A percentile compares a stretch with the other conserved stretches of the same genome.
Evolutionary conservation across 2,329 filamentous ascomycete genomes (phyloP).

Genomic region (Ceratocystis ficicola): DNA sequence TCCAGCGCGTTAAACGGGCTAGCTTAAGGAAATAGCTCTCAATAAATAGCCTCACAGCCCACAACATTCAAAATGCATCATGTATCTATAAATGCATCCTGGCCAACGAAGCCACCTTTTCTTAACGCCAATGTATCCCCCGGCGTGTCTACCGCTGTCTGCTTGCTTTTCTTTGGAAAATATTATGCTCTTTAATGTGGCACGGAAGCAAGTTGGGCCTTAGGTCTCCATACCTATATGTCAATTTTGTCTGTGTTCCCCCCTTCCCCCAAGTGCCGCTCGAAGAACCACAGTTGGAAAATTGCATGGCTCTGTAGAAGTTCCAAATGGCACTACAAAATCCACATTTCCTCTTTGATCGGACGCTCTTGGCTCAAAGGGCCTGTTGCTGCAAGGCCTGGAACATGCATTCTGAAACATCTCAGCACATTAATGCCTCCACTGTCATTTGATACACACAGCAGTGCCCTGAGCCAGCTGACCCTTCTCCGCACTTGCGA

Average conservation of each 20-base stretch:
- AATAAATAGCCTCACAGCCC: neutral
- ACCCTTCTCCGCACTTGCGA: neutral
- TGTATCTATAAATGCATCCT: neutral
- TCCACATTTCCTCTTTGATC: neutral
- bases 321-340: neutral
- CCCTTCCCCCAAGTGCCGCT: neutral
- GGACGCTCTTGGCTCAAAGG: neutral
- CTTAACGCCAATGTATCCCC: neutral
- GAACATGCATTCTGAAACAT: neutral
- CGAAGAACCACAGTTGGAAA: neutral
- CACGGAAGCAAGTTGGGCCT: neutral
- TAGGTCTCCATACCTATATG: neutral
- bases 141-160: neutral
- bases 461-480: neutral
- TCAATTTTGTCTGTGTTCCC: neutral
- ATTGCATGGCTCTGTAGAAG: neutral
- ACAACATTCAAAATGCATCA: neutral
- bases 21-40: neutral
- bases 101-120: neutral
- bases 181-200: conserved; percentile 3
- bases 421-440: conserved; percentile 8
- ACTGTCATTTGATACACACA: neutral
- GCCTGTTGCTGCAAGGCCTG: neutral
- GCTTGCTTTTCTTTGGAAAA: neutral
- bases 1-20: neutral